These are phyloP conservation scores for Panaeolus papilionaceus DNA, from an alignment of 768 basidiomycete species.

Conservation along the genomic window DNA sequence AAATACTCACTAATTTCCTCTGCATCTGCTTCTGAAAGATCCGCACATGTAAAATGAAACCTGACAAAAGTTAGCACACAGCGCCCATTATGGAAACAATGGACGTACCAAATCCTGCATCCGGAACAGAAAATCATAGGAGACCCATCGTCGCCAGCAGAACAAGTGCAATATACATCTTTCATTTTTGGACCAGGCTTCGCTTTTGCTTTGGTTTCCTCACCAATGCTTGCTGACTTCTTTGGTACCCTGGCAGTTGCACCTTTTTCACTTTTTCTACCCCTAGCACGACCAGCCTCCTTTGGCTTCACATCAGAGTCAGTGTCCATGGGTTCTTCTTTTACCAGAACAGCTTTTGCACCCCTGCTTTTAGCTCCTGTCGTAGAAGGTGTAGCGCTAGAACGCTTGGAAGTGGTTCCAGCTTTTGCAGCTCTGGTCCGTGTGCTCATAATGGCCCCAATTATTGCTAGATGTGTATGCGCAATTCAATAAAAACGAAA, in stretches of 20 bases:
- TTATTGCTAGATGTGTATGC: not conserved
- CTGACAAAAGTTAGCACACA: constrained; percentile 41
- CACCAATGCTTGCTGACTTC: constrained; percentile 12
- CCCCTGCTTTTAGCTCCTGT: constrained; percentile 12
- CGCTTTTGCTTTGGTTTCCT: constrained; percentile 29
- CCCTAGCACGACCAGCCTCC: not conserved
- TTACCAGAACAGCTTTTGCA: constrained; percentile 6
- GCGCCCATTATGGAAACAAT: constrained; percentile 14
- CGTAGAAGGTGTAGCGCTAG: not conserved
- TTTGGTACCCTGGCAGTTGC: not conserved
- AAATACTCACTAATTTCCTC: constrained; percentile 76
- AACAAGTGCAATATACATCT: constrained; percentile 64
- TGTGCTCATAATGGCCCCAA: constrained; percentile 16
- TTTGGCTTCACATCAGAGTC: constrained; percentile 11
- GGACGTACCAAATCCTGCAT: constrained; percentile 73
- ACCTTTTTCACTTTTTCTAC: not conserved
- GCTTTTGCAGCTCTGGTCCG: constrained; percentile 17
- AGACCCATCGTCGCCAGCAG: constrained; percentile 73
- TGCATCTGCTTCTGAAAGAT: constrained; percentile 65
- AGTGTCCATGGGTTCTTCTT: constrained; percentile 6
- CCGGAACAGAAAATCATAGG: constrained; percentile 81
- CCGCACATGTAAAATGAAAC: constrained; percentile 86
- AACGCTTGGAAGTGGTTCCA: constrained; percentile 12
- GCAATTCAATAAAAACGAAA: not conserved
- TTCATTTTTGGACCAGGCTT: constrained; percentile 28